A percentile compares a stretch with the other conserved stretches of the same genome.
Evolutionary conservation across 768 basidiomycete species (phyloP).

Genomic region (Macrocybe gigantea): DNA sequence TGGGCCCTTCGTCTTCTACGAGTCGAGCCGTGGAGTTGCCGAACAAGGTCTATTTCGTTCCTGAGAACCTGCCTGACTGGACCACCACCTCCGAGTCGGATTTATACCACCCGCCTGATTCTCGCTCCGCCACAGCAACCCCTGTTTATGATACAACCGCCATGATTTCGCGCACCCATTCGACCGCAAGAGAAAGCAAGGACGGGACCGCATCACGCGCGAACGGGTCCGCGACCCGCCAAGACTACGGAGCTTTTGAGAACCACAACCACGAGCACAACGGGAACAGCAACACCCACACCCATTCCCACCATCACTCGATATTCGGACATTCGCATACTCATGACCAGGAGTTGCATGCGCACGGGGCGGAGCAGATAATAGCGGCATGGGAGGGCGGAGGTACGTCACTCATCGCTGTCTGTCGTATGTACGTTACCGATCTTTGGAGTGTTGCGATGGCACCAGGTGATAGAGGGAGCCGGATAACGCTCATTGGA

Average conservation of each 20-base stretch:
- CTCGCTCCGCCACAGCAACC: conserved; percentile 2
- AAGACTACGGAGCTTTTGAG: conserved; percentile 6
- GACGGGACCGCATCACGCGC: background rate
- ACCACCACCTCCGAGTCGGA: background rate
- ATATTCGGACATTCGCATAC: conserved; percentile 63
- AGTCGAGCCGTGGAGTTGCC: conserved; percentile 10
- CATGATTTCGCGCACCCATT: conserved; percentile 18
- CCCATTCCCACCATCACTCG: conserved; percentile 55
- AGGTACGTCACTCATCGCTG: conserved; percentile 36
- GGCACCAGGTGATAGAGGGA: conserved; percentile 68
- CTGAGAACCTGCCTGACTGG: conserved; percentile 1
- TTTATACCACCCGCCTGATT: background rate
- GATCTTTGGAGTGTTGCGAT: background rate
- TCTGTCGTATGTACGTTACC: background rate
- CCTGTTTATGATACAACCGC: background rate
- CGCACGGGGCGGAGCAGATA: conserved; percentile 60
- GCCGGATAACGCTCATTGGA: conserved; percentile 80
- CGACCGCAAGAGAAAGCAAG: conserved; percentile 17
- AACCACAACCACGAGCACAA: conserved; percentile 22
- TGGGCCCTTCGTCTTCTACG: conserved; percentile 2
- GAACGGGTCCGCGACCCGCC: conserved; percentile 4
- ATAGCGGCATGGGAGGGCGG: conserved; percentile 61
- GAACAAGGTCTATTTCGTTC: conserved; percentile 1
- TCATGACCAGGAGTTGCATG: conserved; percentile 52
- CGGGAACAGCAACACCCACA: conserved; percentile 20